Conservation (phyloP, 140 eudicot genomes). For the Erigeron philadelphicus region DNA sequence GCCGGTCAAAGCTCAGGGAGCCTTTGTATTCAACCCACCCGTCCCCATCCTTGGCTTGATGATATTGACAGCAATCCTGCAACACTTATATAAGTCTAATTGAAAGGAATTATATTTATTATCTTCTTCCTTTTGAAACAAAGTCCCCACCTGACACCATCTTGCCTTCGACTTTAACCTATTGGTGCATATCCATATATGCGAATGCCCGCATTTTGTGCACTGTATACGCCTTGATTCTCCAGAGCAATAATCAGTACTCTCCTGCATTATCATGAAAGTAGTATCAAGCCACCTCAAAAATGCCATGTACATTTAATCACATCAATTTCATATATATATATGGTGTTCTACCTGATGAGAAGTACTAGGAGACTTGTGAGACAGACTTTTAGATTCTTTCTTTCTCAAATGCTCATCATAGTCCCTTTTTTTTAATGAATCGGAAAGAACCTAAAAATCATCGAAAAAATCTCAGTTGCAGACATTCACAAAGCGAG, state of each 20-base stretch:
- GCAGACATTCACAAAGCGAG: background rate
- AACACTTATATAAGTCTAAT: constrained; percentile 22
- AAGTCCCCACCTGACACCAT: constrained; percentile 85
- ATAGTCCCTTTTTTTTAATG: constrained; percentile 77
- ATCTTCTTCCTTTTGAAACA: background rate
- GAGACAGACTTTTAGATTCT: constrained; percentile 56
- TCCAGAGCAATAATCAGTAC: constrained; percentile 58
- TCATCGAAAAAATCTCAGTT: constrained; percentile 10
- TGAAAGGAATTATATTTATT: background rate
- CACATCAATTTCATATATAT: background rate
- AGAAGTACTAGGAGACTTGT: constrained; percentile 66
- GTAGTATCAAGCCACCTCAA: constrained; percentile 4
- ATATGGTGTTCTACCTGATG: constrained; percentile 48
- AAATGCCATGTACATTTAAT: background rate
- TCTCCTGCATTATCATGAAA: constrained; percentile 38
- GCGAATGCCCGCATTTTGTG: constrained; percentile 93
- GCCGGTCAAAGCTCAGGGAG: constrained; percentile 69
- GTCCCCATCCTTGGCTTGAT: constrained; percentile 98
- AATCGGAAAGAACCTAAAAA: constrained; percentile 89
- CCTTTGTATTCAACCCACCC: constrained; percentile 99
- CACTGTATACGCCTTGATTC: constrained; percentile 98
- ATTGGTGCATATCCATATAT: constrained; percentile 91
- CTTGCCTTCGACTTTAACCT: constrained; percentile 87
- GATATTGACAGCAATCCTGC: constrained; percentile 96
- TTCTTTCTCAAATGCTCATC: constrained; percentile 89